Conservation (phyloP, 2,329 filamentous ascomycete species). For the Monilinia laxa region DNA sequence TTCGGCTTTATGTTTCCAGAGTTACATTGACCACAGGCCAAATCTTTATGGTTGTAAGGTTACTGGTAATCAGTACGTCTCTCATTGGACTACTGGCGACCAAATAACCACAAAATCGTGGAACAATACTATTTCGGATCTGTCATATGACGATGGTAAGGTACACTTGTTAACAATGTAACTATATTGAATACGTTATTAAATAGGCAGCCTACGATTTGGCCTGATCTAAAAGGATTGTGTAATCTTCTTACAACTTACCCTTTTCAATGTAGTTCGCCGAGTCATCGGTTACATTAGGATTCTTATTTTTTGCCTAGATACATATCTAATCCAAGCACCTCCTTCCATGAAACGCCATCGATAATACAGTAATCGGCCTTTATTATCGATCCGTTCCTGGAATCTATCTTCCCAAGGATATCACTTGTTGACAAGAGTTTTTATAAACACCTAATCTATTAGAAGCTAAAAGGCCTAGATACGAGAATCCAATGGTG, state of each 20-base stretch:
- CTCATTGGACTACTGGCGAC: neutral
- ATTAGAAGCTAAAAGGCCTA: neutral
- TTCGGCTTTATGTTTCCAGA: neutral
- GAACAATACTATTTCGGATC: conserved; percentile 3
- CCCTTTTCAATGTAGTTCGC: conserved; percentile 6
- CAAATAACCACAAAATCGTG: neutral
- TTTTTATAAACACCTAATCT: no score
- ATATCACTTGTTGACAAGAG: neutral
- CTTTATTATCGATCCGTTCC: neutral
- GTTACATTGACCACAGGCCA: neutral
- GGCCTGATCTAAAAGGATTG: conserved; percentile 14
- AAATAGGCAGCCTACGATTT: neutral
- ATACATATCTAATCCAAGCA: neutral
- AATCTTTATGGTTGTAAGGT: neutral
- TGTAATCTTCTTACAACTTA: conserved; percentile 10
- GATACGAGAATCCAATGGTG: neutral
- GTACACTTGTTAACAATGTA: neutral
- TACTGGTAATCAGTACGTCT: neutral
- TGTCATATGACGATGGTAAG: conserved; percentile 6
- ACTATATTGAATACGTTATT: neutral
- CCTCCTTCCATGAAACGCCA: neutral
- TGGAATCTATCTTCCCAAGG: neutral
- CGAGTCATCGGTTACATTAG: neutral
- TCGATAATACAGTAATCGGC: neutral
- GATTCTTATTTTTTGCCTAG: conserved; percentile 2